Percentiles rank a stretch among this genome's conserved stretches.
Conservation (phyloP, 495 filamentous ascomycete species). For the Podospora pseudocomata region DNA sequence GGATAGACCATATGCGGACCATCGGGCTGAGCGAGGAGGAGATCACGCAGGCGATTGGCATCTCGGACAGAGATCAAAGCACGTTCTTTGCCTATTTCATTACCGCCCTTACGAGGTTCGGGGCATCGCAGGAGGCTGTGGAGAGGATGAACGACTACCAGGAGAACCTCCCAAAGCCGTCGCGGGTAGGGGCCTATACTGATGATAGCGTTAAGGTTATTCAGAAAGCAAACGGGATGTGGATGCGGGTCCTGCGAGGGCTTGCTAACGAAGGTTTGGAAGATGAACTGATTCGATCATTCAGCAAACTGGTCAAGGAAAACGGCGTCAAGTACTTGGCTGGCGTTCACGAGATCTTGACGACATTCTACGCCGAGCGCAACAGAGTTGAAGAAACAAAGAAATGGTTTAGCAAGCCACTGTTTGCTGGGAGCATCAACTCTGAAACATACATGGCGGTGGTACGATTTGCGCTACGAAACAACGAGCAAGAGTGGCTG, state of each 20-base stretch:
- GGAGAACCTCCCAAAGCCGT: constrained; percentile 7
- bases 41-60: constrained; percentile 34
- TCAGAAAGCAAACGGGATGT: constrained; percentile 42
- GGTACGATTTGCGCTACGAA: constrained; percentile 48
- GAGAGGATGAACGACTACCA: constrained; percentile 47
- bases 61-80: constrained; percentile 8
- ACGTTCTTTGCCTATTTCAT: constrained; percentile 51
- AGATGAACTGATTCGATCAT: constrained; percentile 46
- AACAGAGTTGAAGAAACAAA: constrained; percentile 54
- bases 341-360: constrained; percentile 47
- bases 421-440: constrained; percentile 38
- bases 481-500: constrained; percentile 60
- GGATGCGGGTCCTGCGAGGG: constrained; percentile 60
- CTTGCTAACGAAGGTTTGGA: constrained; percentile 62
- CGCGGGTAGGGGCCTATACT: background rate
- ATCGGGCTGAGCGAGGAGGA: constrained; percentile 36
- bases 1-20: constrained; percentile 21
- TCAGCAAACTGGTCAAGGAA: constrained; percentile 29
- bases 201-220: constrained; percentile 24
- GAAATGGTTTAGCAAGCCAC: constrained; percentile 61
- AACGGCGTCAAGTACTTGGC: constrained; percentile 34
- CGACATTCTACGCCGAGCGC: constrained; percentile 47
- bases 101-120: constrained; percentile 54
- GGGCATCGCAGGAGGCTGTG: constrained; percentile 56
- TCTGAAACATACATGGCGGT: constrained; percentile 48